These are phyloP conservation scores for Jamesozyma spencerorum DNA, from an alignment of 805 yeast genomes.

Conservation along the genomic window DNA sequence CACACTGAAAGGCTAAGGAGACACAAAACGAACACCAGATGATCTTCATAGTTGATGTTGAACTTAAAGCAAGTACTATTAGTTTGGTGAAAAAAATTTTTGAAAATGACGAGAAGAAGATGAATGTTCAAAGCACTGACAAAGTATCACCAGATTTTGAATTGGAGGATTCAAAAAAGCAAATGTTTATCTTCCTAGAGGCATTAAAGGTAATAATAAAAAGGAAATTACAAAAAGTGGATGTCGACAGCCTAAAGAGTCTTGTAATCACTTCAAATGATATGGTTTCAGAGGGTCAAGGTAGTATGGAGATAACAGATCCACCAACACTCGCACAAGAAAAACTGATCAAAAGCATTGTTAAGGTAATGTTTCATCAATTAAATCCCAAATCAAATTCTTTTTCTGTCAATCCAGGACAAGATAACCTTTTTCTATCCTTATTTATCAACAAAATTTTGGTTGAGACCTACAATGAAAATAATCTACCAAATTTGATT, in stretches of 20 bases:
- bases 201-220: slow-evolving; percentile 11
- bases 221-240: slow-evolving; percentile 8
- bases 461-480: background rate
- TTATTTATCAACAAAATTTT: slow-evolving; percentile 18
- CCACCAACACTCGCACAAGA: slow-evolving; percentile 22
- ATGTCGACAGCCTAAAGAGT: slow-evolving; percentile 3
- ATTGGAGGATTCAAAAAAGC: background rate
- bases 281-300: slow-evolving; percentile 20
- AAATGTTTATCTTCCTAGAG: slow-evolving; percentile 4
- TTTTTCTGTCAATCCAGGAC: slow-evolving; percentile 14
- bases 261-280: slow-evolving; percentile 9
- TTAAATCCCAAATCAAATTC: background rate
- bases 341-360: slow-evolving; percentile 17
- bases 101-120: slow-evolving; percentile 4
- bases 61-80: slow-evolving; percentile 11
- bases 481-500: background rate
- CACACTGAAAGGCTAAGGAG: too few relatives aligned
- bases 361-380: slow-evolving; percentile 22
- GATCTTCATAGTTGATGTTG: slow-evolving; percentile 10
- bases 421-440: slow-evolving; percentile 19
- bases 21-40: too few relatives aligned
- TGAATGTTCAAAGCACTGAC: background rate
- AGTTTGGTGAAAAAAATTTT: slow-evolving; percentile 7
- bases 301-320: slow-evolving; percentile 19
- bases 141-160: background rate